A percentile compares a stretch with the other conserved stretches of the same genome.
phyloP scores from a whole-genome alignment of 2,329 filamentous ascomycete genomes.

The Didymosphaeria variabile region DNA sequence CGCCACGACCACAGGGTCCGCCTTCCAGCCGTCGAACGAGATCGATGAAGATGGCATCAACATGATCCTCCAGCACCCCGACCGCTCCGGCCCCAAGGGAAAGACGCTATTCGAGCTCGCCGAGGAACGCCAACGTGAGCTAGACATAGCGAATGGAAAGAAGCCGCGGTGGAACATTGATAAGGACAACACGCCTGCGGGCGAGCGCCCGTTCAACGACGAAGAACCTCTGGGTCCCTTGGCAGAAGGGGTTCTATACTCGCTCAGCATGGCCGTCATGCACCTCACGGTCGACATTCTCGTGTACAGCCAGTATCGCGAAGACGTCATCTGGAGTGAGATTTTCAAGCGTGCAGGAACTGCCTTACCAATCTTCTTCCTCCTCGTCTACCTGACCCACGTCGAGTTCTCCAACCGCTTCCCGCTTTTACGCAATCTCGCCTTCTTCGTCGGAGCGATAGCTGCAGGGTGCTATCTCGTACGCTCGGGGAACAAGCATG shows the following conservation, averaged over 20 bases:
- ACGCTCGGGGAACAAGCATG: slow-evolving; percentile 78
- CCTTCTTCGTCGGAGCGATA: slow-evolving; percentile 72
- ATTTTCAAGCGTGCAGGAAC: slow-evolving; percentile 63
- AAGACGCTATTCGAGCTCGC: slow-evolving; percentile 80
- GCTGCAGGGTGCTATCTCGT: slow-evolving; percentile 80
- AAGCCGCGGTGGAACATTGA: slow-evolving; percentile 49
- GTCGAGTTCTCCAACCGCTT: slow-evolving; percentile 53
- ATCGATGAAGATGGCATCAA: slow-evolving; percentile 57
- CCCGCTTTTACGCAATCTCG: slow-evolving; percentile 54
- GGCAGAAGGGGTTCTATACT: slow-evolving; percentile 59
- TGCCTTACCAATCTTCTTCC: slow-evolving; percentile 54
- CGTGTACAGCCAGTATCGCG: slow-evolving; percentile 80
- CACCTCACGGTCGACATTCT: slow-evolving; percentile 83
- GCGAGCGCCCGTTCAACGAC: slow-evolving; percentile 44
- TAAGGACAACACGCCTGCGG: slow-evolving; percentile 45
- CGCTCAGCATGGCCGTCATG: slow-evolving; percentile 71
- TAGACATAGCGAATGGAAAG: slow-evolving; percentile 60
- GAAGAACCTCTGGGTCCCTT: slow-evolving; percentile 57
- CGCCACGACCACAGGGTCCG: slow-evolving; percentile 36
- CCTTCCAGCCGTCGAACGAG: slow-evolving; percentile 48
- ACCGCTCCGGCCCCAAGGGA: slow-evolving; percentile 67
- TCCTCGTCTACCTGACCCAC: slow-evolving; percentile 57
- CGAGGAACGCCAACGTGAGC: slow-evolving; percentile 63
- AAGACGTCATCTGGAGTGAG: slow-evolving; percentile 67
- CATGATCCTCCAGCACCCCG: slow-evolving; percentile 73